Evolutionary conservation across 768 basidiomycete genomes (phyloP).

Genomic region (Auricularia heimuer): DNA sequence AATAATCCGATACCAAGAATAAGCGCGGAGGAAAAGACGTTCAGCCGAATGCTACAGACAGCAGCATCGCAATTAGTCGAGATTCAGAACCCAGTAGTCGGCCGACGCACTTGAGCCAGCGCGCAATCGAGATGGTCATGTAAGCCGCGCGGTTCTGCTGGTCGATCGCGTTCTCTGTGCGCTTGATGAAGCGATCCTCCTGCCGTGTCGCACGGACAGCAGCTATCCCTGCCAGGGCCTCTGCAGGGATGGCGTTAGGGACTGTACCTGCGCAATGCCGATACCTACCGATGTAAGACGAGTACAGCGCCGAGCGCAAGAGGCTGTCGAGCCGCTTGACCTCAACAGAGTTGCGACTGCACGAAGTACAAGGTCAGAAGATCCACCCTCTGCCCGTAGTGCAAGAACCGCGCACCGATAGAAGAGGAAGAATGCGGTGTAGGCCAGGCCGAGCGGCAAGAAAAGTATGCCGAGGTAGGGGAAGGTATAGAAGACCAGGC

Average conservation of each 20-base stretch:
- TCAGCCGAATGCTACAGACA: constrained; percentile 37
- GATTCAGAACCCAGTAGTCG: neutral
- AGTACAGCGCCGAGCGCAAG: constrained; percentile 47
- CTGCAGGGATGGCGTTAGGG: constrained; percentile 20
- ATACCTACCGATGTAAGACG: constrained; percentile 42
- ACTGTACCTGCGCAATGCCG: neutral
- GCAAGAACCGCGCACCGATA: constrained; percentile 29
- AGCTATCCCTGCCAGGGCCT: constrained; percentile 52
- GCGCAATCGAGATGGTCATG: constrained; percentile 55
- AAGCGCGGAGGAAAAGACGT: constrained; percentile 56
- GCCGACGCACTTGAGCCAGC: constrained; percentile 16
- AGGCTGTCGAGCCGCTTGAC: constrained; percentile 58
- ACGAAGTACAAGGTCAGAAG: neutral
- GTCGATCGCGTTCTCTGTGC: constrained; percentile 46
- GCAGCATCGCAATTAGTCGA: too few relatives aligned
- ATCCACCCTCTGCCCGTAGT: neutral
- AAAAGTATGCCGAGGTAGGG: constrained; percentile 60
- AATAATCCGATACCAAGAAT: constrained; percentile 63
- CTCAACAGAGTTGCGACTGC: constrained; percentile 44
- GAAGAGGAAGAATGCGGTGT: constrained; percentile 43
- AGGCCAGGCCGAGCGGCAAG: constrained; percentile 40
- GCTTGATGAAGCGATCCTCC: constrained; percentile 38
- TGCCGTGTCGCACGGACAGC: constrained; percentile 52
- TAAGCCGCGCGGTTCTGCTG: constrained; percentile 54
- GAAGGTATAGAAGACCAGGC: constrained; percentile 56